These are phyloP conservation scores for Prunus mume DNA, from an alignment of 306 rosid genomes.

Conservation along the genomic window DNA sequence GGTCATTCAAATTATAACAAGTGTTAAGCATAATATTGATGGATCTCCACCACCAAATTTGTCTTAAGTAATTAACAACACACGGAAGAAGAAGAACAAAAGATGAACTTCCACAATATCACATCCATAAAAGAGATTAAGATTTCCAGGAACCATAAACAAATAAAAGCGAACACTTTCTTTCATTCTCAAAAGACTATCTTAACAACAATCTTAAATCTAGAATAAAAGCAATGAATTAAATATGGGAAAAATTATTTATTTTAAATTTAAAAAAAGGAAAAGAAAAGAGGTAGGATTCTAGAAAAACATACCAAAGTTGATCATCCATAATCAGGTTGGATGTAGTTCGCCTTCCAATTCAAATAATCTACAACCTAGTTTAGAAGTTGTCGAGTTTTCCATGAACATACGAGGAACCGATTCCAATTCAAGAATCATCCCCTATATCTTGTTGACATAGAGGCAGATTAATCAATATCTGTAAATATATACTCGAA, in stretches of 20 bases:
- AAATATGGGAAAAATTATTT: not conserved
- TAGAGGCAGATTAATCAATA: not conserved
- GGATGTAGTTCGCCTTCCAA: not conserved
- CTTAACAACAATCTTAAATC: not conserved
- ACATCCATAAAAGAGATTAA: not conserved
- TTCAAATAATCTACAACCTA: not conserved
- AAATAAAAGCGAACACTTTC: not conserved
- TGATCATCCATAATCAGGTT: not conserved
- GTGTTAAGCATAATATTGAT: too few relatives aligned
- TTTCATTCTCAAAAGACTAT: not conserved
- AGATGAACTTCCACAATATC: too few relatives aligned
- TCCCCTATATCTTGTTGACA: not conserved
- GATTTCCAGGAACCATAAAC: not conserved
- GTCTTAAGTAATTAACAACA: too few relatives aligned
- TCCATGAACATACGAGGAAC: conserved; percentile 5
- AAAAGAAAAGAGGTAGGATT: not conserved
- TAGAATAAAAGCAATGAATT: not conserved
- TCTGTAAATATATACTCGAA: too few relatives aligned
- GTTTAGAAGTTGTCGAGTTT: not conserved
- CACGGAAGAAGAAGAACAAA: too few relatives aligned
- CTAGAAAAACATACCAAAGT: not conserved
- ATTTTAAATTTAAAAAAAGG: too few relatives aligned
- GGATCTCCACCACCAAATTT: too few relatives aligned
- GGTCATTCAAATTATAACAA: too few relatives aligned
- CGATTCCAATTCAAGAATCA: conserved; percentile 6